Evolutionary conservation across 805 yeast species (phyloP), one percentile per base, ranked within the genome.

Genomic region (Candida pseudoglaebosa): DNA sequence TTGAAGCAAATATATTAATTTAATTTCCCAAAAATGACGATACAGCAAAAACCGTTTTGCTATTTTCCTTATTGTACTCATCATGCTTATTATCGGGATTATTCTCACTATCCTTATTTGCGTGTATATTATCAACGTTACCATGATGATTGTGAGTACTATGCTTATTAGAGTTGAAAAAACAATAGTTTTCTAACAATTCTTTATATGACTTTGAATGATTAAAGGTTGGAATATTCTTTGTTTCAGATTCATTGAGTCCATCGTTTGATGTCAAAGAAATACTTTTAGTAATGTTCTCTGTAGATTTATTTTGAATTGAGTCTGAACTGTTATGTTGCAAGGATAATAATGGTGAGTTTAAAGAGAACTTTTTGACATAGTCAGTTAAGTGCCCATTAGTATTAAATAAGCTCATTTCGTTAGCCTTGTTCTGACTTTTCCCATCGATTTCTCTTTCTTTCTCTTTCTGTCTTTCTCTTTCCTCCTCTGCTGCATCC

Each of bases 181-280:
- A 81, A 47, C 87, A 81, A 49, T 77, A 81, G 20, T 75, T 71
- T 35, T 79, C 78, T 37, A 81, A 56, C 15, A 80, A 56, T 41
- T 78, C 77, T 45, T 74, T 71, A 49, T 80, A 80, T 1, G 78
- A 64, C 47, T 72, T 69, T 4, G 82, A 71, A 47, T 76, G 18
- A 33, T 5, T 36, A 30, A 42, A 33, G 24, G 22, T 37, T 28
- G 40, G 37, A 36, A 42, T 26, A 18, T 19, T n/a, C 12, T 26
- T 28, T 9, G 28, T 10, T 12, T 13, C 32, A 14, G 21, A 24
- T n/a, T 17, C 36, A 24, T 30, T 37, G 13, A n/a, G 18, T 31
- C 4, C 18, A 14, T n/a, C 22, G 9, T 18, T 8, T 13, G 34
- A 9, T 7, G 14, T 30, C 4, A 7, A 6, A 6, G 26, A 14